Percentiles rank a stretch among this genome's conserved stretches.
Conservation (phyloP, 2,329 filamentous ascomycete genomes). For the Fusarium sambucinum region DNA sequence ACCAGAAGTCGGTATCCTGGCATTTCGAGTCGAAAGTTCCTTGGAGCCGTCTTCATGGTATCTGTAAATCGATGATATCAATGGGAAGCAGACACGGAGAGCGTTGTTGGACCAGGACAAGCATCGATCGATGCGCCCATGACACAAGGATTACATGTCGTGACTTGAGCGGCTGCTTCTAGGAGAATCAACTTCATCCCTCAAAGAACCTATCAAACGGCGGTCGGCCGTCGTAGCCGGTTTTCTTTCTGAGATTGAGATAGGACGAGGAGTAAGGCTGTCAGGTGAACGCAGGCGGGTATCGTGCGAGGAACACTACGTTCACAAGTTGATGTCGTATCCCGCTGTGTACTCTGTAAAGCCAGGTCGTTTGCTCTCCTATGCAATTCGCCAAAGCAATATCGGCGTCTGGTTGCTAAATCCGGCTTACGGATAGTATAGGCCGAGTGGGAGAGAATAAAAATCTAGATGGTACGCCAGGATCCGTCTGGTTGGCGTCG, state of each 20-base stretch:
- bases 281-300: slow-evolving; percentile 6
- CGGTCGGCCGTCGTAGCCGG: background rate
- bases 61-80: background rate
- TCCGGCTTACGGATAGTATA: slow-evolving; percentile 3
- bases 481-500: slow-evolving; percentile 33
- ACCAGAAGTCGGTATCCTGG: background rate
- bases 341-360: slow-evolving; percentile 5
- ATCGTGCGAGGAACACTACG: slow-evolving; percentile 1
- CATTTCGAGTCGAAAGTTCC: background rate
- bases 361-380: background rate
- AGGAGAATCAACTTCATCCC: background rate
- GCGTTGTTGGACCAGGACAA: background rate
- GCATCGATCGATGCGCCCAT: background rate
- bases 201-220: background rate
- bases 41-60: background rate
- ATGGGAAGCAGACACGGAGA: background rate
- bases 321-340: slow-evolving; percentile 8
- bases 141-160: background rate
- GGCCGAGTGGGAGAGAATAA: slow-evolving; percentile 19
- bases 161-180: background rate
- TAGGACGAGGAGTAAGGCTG: slow-evolving; percentile 1
- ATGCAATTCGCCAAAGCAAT: background rate
- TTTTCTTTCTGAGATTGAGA: background rate
- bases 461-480: slow-evolving; percentile 25
- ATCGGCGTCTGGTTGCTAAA: slow-evolving; percentile 8